phyloP scores from a whole-genome alignment of 805 yeast genomes.

The Cyberlindnera mycetangii region DNA sequence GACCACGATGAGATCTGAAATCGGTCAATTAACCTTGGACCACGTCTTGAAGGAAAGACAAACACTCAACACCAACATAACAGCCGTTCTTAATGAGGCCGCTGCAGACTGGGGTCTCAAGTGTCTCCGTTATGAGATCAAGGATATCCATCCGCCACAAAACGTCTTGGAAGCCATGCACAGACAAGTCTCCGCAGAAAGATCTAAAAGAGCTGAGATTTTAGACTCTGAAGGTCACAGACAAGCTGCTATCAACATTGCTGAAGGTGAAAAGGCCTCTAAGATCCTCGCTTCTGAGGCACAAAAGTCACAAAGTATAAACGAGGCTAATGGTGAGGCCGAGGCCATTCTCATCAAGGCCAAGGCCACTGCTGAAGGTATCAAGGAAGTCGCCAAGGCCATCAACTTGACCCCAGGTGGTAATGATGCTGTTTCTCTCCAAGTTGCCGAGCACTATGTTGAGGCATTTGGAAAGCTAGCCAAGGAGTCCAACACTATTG shows the following conservation, averaged over 20 bases:
- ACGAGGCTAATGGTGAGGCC: conserved; percentile 72
- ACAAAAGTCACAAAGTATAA: conserved; percentile 54
- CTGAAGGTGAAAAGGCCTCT: conserved; percentile 76
- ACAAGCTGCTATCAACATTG: conserved; percentile 75
- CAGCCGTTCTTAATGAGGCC: conserved; percentile 78
- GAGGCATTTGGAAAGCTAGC: conserved; percentile 81
- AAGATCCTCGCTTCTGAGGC: conserved; percentile 78
- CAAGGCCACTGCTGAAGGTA: conserved; percentile 71
- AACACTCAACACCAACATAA: conserved; percentile 66
- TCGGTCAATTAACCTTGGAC: conserved; percentile 79
- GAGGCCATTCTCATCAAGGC: conserved; percentile 65
- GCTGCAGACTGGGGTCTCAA: conserved; percentile 83
- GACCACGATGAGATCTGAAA: conserved; percentile 88
- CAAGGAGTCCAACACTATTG: conserved; percentile 74
- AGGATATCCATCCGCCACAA: conserved; percentile 84
- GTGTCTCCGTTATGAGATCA: conserved; percentile 80
- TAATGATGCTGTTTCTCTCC: conserved; percentile 69
- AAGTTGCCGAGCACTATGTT: conserved; percentile 80
- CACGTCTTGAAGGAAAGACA: conserved; percentile 77
- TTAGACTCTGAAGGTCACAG: conserved; percentile 83
- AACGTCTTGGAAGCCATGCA: conserved; percentile 90
- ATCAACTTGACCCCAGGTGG: conserved; percentile 69
- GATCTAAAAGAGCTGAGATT: conserved; percentile 84
- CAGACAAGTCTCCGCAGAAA: conserved; percentile 82
- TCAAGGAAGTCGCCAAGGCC: conserved; percentile 61